Percentiles rank a stretch among this genome's conserved stretches.
phyloP scores from a whole-genome alignment of 2,329 filamentous ascomycete genomes.

The Nemania sp. region DNA sequence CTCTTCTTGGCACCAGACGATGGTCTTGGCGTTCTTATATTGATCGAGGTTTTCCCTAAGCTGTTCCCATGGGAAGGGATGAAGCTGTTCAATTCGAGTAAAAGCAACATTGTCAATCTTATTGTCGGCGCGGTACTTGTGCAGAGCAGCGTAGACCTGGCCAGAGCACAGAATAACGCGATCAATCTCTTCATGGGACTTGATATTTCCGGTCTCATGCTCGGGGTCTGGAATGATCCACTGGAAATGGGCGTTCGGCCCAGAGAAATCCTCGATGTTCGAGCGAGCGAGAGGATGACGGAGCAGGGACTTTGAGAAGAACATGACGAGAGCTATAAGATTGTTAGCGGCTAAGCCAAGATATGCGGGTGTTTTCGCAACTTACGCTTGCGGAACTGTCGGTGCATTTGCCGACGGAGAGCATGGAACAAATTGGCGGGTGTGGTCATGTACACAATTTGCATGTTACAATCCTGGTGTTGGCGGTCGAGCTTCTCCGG shows the following conservation, averaged over 20 bases:
- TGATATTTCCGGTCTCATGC: conserved; percentile 75
- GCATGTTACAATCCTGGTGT: conserved; percentile 99
- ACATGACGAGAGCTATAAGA: conserved; percentile 80
- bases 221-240: conserved; percentile 94
- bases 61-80: conserved; percentile 98
- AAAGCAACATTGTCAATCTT: conserved; percentile 89
- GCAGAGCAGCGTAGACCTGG: conserved; percentile 87
- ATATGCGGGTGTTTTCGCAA: conserved; percentile 23
- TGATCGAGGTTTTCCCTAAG: conserved; percentile 94
- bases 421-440: conserved; percentile 97
- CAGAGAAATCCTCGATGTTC: conserved; percentile 85
- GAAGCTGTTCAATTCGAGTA: conserved; percentile 94
- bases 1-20: conserved; percentile 98
- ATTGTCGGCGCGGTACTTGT: conserved; percentile 88
- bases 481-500: conserved; percentile 90
- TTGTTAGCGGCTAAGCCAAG: conserved; percentile 30
- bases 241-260: conserved; percentile 82
- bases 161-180: conserved; percentile 93
- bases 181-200: conserved; percentile 81
- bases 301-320: conserved; percentile 97
- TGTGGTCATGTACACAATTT: conserved; percentile 96
- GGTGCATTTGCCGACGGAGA: conserved; percentile 95
- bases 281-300: conserved; percentile 93
- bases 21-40: conserved; percentile 96
- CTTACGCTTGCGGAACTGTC: conserved; percentile 98